Evolutionary conservation across 441 rosid genomes (phyloP).

Genomic region (Viola pubescens): DNA sequence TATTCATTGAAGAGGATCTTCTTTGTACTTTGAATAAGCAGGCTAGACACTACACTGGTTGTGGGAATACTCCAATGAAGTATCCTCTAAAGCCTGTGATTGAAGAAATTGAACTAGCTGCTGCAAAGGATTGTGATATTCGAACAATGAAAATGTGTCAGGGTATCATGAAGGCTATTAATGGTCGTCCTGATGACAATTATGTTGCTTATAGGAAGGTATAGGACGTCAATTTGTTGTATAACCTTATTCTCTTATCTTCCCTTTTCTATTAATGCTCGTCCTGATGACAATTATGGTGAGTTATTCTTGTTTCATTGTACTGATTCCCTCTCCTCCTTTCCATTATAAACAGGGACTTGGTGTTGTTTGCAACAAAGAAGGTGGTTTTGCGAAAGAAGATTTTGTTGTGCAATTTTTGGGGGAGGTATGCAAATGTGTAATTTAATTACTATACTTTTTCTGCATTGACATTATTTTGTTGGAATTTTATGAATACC

Average conservation of each 20-base stretch:
- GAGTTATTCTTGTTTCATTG: neutral
- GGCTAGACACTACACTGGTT: slow-evolving; percentile 81
- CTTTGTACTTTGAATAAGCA: slow-evolving; percentile 79
- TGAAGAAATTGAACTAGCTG: slow-evolving; percentile 71
- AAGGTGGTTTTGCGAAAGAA: slow-evolving; percentile 84
- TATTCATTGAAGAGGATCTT: slow-evolving; percentile 81
- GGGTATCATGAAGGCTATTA: slow-evolving; percentile 77
- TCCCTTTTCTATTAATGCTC: too few species aligned
- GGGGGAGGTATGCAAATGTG: slow-evolving; percentile 76
- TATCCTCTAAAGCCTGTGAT: slow-evolving; percentile 72
- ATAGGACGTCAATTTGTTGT: slow-evolving; percentile 6
- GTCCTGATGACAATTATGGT: neutral
- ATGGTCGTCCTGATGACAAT: slow-evolving; percentile 82
- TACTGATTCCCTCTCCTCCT: slow-evolving; percentile 15
- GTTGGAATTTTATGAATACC: neutral
- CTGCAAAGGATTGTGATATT: slow-evolving; percentile 63
- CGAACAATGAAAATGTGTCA: slow-evolving; percentile 65
- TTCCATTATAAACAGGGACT: slow-evolving; percentile 56
- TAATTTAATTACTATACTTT: neutral
- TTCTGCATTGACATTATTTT: neutral
- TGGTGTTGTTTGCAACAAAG: slow-evolving; percentile 97
- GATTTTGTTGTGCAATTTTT: slow-evolving; percentile 98
- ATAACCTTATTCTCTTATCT: neutral
- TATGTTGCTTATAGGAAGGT: slow-evolving; percentile 99
- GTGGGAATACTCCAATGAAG: slow-evolving; percentile 90